Evolutionary conservation across 2,329 filamentous ascomycete genomes (phyloP), one percentile per base, ranked within the genome.

Genomic region (Monilinia vaccinii-corymbosi): DNA sequence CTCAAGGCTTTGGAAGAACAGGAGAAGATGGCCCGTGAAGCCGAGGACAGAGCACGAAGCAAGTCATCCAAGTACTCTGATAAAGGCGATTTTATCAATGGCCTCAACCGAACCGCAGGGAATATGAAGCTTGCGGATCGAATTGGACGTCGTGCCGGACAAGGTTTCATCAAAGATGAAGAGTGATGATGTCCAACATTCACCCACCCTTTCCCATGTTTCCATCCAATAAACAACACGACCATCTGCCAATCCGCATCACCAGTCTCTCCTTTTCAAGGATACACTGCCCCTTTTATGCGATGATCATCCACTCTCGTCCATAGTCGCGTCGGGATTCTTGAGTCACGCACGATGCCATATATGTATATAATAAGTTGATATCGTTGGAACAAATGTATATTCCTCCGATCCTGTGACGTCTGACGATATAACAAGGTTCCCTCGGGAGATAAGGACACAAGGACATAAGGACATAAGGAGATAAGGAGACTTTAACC

Each of bases 1-100:
- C 76, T 95, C 11, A 81, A 83, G 0, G 83, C 83, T 1, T 75
- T 92, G 21, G 84, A 83, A 28, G 81, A 83, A 64, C 79, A 79
- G 62, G 90, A 95, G 66, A 79, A 81, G 52, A 76, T 76, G 21
- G 81, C 84, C 48, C 78, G 80, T 14, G 84, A 89, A 62, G 81
- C 82, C 1, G 90, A 95, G 58, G 83, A 91, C 34, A 76, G 72
- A 62, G 81, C 81, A 25, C 77, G 87, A 60, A 78, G 77, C 51
- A 75, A 77, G n/a, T 80, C 81, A 16, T 77, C 79, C 28, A 83
- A 84, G 68, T 82, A 82, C 57, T 85, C 81, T 5, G 84, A 84
- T 6, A 84, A 84, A 44, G 81, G 82, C 6, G 78, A 83, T 25
- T 90, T 91, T 66, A 78, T 84, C 55, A 83, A 82, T 61, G 78